Evolutionary conservation across 2,329 filamentous ascomycete species (phyloP), one percentile per base, ranked within the genome.

Genomic region (Lasiodiplodia sp.): DNA sequence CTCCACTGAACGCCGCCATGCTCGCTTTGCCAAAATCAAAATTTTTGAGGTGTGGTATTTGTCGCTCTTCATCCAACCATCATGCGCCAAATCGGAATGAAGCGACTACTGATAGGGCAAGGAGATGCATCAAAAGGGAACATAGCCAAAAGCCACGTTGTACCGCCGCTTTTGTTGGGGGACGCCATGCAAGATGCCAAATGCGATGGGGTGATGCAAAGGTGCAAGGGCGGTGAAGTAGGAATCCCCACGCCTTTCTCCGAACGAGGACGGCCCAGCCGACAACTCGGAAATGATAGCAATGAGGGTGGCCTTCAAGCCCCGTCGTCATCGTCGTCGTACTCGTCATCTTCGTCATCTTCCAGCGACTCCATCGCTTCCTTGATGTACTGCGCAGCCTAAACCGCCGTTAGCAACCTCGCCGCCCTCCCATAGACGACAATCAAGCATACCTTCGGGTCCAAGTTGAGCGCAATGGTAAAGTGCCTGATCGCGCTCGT

Each of bases 301-400:
- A 64, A 52, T 64, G 60, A 6, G 18, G 40, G n/a, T 18, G 11
- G n/a, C 47, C n/a, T 53, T 64, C 47, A 64, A 38, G 63, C 31
- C 18, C 52, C 56, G n/a, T 62, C 67, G 44, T 79, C 76, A 38
- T 77, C 77, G n/a, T 76, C 78, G 69, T 75, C 78, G 60, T 75
- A 77, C 68, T 90, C 87, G 69, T 92, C 89, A 18, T 85, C 85
- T 25, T 87, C 86, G 70, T 92, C 91, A 68, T 94, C 91, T 75
- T 97, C 93, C 69, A 98, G 87, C 74, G 90, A 91, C 83, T 98
- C 95, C 83, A 99, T 97, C 21, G 93, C 94, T 78, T 97, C 94
- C 81, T 98, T 99, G 81, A 99, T 97, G 79, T 94, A 91, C 71
- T 92, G 91, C 72, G 93, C 94, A 74, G 95, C 93, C 94, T 97